Evolutionary conservation across 2,329 filamentous ascomycete species (phyloP).

Genomic region (Diaporthe sp.): DNA sequence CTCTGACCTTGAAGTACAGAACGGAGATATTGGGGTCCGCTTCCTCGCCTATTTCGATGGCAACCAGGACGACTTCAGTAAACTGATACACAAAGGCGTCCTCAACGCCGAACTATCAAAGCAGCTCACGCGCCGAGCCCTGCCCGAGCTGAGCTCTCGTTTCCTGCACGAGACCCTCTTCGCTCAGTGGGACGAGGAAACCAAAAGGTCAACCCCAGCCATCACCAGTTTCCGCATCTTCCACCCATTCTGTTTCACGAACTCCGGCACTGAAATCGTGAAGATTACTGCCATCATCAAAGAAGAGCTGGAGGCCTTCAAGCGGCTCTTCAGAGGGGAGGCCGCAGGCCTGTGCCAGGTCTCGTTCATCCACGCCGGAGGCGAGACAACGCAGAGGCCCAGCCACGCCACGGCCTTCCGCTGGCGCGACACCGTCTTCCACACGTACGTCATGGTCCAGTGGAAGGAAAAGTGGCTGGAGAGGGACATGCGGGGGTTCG

Average conservation of each 20-base stretch:
- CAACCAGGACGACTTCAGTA: background rate
- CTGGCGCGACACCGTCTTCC: conserved; percentile 49
- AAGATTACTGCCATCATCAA: conserved; percentile 40
- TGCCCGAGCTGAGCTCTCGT: conserved; percentile 35
- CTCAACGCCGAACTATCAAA: conserved; percentile 2
- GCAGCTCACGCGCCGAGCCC: conserved; percentile 30
- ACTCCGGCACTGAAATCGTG: conserved; percentile 64
- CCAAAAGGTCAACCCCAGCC: conserved; percentile 34
- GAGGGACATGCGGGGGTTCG: conserved; percentile 46
- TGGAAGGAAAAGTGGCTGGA: conserved; percentile 53
- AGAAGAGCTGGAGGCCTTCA: conserved; percentile 43
- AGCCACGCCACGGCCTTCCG: conserved; percentile 44
- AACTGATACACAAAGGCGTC: background rate
- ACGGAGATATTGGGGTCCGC: conserved; percentile 25
- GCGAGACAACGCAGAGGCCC: conserved; percentile 33
- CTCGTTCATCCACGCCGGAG: conserved; percentile 49
- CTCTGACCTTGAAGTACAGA: conserved; percentile 33
- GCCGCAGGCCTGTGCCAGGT: conserved; percentile 42
- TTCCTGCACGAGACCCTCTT: conserved; percentile 39
- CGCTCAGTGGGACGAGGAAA: conserved; percentile 40
- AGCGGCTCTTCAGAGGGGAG: conserved; percentile 42
- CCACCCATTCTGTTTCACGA: conserved; percentile 68
- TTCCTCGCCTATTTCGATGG: conserved; percentile 37
- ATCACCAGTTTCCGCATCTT: conserved; percentile 48
- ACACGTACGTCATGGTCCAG: conserved; percentile 50